These are phyloP conservation scores for Perkinsus marinus DNA, from an alignment of 169 alveolate species.

Conservation along the genomic window DNA sequence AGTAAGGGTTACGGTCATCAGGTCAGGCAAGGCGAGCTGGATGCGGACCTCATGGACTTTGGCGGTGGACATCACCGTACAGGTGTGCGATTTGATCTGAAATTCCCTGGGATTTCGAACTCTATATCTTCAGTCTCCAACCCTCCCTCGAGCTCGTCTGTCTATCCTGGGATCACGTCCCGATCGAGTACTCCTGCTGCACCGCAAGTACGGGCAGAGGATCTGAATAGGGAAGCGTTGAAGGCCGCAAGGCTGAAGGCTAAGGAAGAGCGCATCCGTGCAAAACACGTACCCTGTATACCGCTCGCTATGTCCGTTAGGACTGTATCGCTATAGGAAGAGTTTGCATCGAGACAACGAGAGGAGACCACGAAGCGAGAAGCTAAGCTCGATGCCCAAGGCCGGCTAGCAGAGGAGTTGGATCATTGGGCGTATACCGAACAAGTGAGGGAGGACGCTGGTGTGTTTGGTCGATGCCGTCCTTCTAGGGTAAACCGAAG, in stretches of 20 bases:
- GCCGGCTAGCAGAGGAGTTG: background rate
- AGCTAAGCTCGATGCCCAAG: background rate
- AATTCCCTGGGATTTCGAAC: background rate
- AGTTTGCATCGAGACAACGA: background rate
- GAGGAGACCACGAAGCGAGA: background rate
- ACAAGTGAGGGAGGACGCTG: background rate
- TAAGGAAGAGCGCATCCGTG: background rate
- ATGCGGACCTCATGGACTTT: background rate
- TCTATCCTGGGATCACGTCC: background rate
- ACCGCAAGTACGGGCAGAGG: background rate
- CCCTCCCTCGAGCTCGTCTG: background rate
- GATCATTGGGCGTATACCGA: background rate
- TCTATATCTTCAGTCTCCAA: background rate
- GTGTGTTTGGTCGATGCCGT: background rate
- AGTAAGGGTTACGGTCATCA: background rate
- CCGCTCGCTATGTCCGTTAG: background rate
- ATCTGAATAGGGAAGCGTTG: background rate
- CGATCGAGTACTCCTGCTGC: background rate
- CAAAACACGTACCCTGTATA: background rate
- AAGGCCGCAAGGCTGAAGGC: background rate
- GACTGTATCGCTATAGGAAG: background rate
- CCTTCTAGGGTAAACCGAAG: background rate
- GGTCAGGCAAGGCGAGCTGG: background rate
- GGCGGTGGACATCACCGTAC: background rate
- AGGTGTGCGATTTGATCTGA: background rate